Evolutionary conservation across 1,284 basidiomycete genomes (phyloP), one percentile per base, ranked within the genome.

Genomic region (Cryptococcus maquisensis): DNA sequence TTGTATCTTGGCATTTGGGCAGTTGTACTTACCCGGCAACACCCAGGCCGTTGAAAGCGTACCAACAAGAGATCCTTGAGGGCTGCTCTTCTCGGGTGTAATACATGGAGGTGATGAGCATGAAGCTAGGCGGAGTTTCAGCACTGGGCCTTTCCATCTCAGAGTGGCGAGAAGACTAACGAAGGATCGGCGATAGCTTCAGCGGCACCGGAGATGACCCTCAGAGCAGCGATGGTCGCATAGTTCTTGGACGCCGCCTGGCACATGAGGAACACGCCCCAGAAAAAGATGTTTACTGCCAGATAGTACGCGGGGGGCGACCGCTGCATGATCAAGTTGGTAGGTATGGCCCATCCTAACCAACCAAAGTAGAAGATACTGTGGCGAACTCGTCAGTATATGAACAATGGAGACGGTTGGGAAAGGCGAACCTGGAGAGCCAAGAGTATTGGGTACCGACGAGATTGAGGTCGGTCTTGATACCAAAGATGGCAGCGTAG

Each of bases 351-450:
- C 79, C 79, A 80, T 2, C 63, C 72, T 4, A 80, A 57, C 79
- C 78, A 79, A 21, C 79, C 79, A 48, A 79, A 79, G 66, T 80
- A 79, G 66, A 79, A 79, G 42, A 78, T 63, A 60, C 68, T 69
- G 28, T 32, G 28, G 28, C 28, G 28, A 43, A 15, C 13, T 15
- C 23, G 40, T 42, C 38, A 23, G 38, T 23, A 52, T 32, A 8
- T 20, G 20, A 35, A 18, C 15, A 12, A 20, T 10, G n/a, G 28
- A 28, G 46, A 40, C 60, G 54, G 32, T 42, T 1, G 50, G 47
- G 18, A 6, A 28, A n/a, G n/a, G 46, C 55, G 10, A 36, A 49
- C 38, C 54, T 55, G 23, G 68, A 70, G 9, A 77, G 67, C 73
- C 73, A 75, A 1, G 67, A 71, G 60, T 75, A 77, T 41, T 73